A percentile compares a stretch with the other conserved stretches of the same genome.
Conservation (phyloP, 2,329 filamentous ascomycete species). For the Exophiala viscosa region DNA sequence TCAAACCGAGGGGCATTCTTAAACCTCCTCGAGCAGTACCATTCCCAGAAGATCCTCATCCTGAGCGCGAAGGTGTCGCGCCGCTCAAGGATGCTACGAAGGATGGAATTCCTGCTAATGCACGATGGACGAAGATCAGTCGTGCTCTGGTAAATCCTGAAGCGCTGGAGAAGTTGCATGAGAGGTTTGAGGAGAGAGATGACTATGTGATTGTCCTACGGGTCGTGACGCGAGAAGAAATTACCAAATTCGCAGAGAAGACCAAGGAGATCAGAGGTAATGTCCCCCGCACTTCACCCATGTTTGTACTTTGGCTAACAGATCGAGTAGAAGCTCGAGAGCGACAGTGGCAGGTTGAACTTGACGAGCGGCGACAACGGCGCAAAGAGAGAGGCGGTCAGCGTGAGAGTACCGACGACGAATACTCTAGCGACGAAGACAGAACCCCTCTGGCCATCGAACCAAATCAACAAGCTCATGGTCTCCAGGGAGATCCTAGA, state of each 20-base stretch:
- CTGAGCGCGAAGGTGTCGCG: slow-evolving; percentile 82
- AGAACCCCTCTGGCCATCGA: slow-evolving; percentile 34
- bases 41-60: slow-evolving; percentile 82
- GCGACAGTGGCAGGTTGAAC: slow-evolving; percentile 32
- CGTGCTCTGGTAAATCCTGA: slow-evolving; percentile 84
- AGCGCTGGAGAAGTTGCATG: slow-evolving; percentile 77
- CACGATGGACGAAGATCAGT: slow-evolving; percentile 80
- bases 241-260: slow-evolving; percentile 71
- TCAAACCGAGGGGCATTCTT: slow-evolving; percentile 73
- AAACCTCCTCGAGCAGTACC: slow-evolving; percentile 69
- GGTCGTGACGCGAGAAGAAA: slow-evolving; percentile 81
- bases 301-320: slow-evolving; percentile 1
- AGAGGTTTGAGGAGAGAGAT: slow-evolving; percentile 81
- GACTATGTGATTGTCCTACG: slow-evolving; percentile 90
- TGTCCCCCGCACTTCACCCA: slow-evolving; percentile 24
- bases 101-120: slow-evolving; percentile 66
- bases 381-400: slow-evolving; percentile 43
- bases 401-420: slow-evolving; percentile 34
- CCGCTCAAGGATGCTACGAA: slow-evolving; percentile 85
- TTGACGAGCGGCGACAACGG: slow-evolving; percentile 35
- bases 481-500: slow-evolving; percentile 18
- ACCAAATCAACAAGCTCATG: slow-evolving; percentile 26
- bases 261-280: slow-evolving; percentile 66
- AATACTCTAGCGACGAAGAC: slow-evolving; percentile 34
- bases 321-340: slow-evolving; percentile 36